A percentile compares a stretch with the other conserved stretches of the same genome.
Evolutionary conservation across 2,329 filamentous ascomycete species (phyloP).

Genomic region (Aspergillus oerlinghausenensis): DNA sequence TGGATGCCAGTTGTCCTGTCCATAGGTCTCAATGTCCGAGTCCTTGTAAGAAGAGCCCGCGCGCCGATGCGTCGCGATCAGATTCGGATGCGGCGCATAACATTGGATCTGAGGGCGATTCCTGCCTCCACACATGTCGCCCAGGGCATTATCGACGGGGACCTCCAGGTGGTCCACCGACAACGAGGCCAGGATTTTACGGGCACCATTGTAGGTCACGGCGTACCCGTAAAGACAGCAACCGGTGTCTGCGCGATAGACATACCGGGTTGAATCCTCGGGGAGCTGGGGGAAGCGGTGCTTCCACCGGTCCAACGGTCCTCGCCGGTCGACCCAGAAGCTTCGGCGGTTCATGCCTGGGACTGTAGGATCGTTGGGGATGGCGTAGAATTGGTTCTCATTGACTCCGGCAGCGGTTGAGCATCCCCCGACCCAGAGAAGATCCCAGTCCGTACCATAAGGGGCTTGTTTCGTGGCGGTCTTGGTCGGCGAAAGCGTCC

Average conservation of each 20-base stretch:
- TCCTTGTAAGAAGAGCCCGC: constrained; percentile 30
- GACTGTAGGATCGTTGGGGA: neutral
- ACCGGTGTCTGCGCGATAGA: constrained; percentile 29
- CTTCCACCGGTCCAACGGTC: neutral
- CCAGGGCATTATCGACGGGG: constrained; percentile 43
- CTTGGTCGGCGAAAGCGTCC: constrained; percentile 26
- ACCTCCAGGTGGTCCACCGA: constrained; percentile 20
- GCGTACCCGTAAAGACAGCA: constrained; percentile 38
- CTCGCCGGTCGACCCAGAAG: neutral
- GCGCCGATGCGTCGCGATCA: constrained; percentile 46
- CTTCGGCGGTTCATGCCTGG: neutral
- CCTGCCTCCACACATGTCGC: constrained; percentile 44
- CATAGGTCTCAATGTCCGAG: constrained; percentile 25
- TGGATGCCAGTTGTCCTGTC: constrained; percentile 9
- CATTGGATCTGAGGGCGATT: constrained; percentile 26
- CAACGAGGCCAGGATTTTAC: constrained; percentile 33
- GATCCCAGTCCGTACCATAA: neutral
- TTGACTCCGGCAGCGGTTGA: neutral
- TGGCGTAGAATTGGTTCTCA: neutral
- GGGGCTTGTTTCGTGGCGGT: constrained; percentile 27
- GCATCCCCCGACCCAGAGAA: neutral
- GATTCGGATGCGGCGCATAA: constrained; percentile 42
- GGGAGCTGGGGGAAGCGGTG: constrained; percentile 9
- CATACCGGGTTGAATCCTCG: constrained; percentile 33
- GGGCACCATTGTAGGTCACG: constrained; percentile 34